Evolutionary conservation across 1,284 basidiomycete genomes (phyloP), one percentile per base, ranked within the genome.

Genomic region (Pyrrhoderma noxium): DNA sequence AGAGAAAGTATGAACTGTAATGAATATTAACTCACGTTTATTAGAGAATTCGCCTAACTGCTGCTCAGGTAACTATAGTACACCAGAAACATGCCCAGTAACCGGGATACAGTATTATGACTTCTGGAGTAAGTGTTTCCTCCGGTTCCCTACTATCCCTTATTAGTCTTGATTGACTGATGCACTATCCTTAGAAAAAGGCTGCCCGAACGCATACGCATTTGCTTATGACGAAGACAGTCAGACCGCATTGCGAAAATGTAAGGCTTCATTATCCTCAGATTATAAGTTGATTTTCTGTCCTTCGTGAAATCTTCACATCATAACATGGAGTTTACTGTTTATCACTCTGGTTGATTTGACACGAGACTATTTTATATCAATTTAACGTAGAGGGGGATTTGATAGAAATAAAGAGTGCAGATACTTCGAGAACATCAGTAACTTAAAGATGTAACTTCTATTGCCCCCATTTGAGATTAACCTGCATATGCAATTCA

Each of bases 221-320:
- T 81, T 79, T 56, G 75, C 78, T 3, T 82, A 67, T 57, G 79
- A 80, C 56, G 78, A 81, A 59, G 61, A 66, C 2, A 74, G 69
- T 56, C 71, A 69, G 2, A 76, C 74, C 14, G 77, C 77, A 8
- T 65, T 81, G 31, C 76, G 66, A 64, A 76, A 70, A 1, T 80
- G 79, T 61, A 53, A 65, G 41, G 65, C 71, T 14, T 48, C 56
- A 25, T 60, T 62, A 38, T 67, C 64, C 8, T 71, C 77, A 2
- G 70, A 76, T 55, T 80, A 78, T 58, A 77, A 74, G 25, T 45
- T 79, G 36, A 79, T 75, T 3, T 79, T 79, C 68, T 80, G 77
- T 60, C 76, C 77, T 16, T 55, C 35, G 56, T 40, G n/a, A 40
- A 18, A 4, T 18, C 8, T 5, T 40, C 35, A 16, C 35, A 16